phyloP scores from a whole-genome alignment of 192 early-diverging fungal species.

The Paraglomus occultum region DNA sequence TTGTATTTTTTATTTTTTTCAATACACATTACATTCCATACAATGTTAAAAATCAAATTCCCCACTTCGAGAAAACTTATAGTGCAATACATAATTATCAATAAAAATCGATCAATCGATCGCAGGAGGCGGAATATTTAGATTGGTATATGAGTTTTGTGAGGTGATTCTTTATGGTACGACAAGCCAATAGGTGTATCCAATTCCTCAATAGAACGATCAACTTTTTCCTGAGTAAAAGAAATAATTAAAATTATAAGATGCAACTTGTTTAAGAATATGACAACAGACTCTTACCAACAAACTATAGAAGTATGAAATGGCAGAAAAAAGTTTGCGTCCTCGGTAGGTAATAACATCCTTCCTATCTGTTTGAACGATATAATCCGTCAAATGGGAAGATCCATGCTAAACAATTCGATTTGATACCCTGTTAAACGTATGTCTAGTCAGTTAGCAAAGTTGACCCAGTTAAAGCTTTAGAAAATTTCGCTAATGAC shows the following conservation, averaged over 20 bases:
- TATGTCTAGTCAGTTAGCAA: constrained; percentile 10
- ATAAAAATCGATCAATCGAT: no score
- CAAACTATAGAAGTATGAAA: background rate
- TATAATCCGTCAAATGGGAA: background rate
- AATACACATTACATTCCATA: no score
- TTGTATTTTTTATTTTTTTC: no score
- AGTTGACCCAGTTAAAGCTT: background rate
- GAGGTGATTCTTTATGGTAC: no score
- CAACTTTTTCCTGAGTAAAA: constrained; percentile 11
- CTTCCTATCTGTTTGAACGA: constrained; percentile 6
- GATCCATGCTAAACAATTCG: constrained; percentile 12
- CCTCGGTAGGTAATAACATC: background rate
- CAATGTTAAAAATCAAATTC: no score
- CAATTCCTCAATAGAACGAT: constrained; percentile 7
- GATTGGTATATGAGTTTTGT: no score
- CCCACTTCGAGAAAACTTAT: no score
- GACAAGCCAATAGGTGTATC: no score
- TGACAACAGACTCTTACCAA: constrained; percentile 14
- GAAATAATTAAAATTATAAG: constrained; percentile 4
- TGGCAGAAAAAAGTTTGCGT: constrained; percentile 2
- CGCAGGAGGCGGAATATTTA: no score
- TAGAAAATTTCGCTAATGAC: constrained; percentile 1
- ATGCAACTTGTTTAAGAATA: constrained; percentile 1
- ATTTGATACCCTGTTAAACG: constrained; percentile 6
- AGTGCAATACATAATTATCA: no score